A percentile compares a stretch with the other conserved stretches of the same genome.
These are phyloP conservation scores for Fusarium scirpi DNA, from an alignment of 2,329 filamentous ascomycete species.

Conservation along the genomic window DNA sequence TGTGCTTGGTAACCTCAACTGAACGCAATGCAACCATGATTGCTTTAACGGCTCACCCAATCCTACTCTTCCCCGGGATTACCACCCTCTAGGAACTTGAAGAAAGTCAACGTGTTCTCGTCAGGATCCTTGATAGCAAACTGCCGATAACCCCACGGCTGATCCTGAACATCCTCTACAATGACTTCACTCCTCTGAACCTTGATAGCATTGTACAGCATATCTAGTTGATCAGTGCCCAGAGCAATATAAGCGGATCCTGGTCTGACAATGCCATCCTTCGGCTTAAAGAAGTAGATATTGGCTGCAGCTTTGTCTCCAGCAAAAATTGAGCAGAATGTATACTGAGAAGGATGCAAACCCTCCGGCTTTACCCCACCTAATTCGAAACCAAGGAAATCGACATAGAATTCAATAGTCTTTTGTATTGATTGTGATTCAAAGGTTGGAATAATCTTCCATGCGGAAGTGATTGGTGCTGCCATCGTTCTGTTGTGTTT, in stretches of 20 bases:
- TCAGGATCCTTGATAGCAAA: slow-evolving; percentile 33
- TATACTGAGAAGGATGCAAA: slow-evolving; percentile 13
- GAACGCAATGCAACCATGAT: not conserved
- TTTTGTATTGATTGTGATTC: slow-evolving; percentile 30
- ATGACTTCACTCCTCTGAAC: slow-evolving; percentile 14
- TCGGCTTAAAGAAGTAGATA: slow-evolving; percentile 36
- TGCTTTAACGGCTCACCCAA: not conserved
- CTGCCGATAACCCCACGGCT: slow-evolving; percentile 34
- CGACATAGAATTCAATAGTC: slow-evolving; percentile 24
- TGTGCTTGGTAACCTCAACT: not conserved
- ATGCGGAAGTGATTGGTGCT: slow-evolving; percentile 25
- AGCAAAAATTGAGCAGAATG: slow-evolving; percentile 30
- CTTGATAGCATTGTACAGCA: slow-evolving; percentile 22
- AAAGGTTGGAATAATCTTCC: slow-evolving; percentile 36
- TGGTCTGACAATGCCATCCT: slow-evolving; percentile 3
- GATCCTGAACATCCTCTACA: slow-evolving; percentile 23
- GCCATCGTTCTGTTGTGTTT: slow-evolving; percentile 5
- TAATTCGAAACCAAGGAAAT: slow-evolving; percentile 23
- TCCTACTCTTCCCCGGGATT: slow-evolving; percentile 26
- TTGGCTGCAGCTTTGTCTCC: slow-evolving; percentile 33
- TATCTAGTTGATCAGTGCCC: slow-evolving; percentile 25
- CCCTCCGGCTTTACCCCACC: slow-evolving; percentile 26
- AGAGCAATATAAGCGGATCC: slow-evolving; percentile 30
- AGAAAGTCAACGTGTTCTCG: slow-evolving; percentile 31
- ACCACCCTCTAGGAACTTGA: slow-evolving; percentile 33